Conservation (phyloP, 805 yeast genomes). For the Saccharomycopsis babjevae region DNA sequence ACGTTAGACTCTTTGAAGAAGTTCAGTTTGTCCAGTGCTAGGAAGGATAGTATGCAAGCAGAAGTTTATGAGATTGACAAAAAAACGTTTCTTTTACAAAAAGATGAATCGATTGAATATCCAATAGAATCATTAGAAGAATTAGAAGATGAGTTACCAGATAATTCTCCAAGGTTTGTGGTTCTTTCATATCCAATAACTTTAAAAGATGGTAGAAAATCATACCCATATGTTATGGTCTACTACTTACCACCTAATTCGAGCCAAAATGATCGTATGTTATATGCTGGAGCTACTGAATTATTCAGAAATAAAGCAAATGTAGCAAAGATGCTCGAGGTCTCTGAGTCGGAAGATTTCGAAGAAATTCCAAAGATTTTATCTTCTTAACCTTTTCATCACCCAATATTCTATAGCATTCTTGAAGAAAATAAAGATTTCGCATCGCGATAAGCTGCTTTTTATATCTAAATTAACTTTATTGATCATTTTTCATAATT, state of each 20-base stretch:
- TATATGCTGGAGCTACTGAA: slow-evolving; percentile 87
- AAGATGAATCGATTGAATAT: slow-evolving; percentile 36
- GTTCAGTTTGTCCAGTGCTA: slow-evolving; percentile 63
- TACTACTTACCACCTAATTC: slow-evolving; percentile 85
- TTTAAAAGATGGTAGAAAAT: slow-evolving; percentile 58
- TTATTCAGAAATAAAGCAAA: slow-evolving; percentile 69
- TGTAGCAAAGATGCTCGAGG: slow-evolving; percentile 37
- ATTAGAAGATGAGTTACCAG: slow-evolving; percentile 69
- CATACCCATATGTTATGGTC: slow-evolving; percentile 66
- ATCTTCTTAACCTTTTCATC: not conserved
- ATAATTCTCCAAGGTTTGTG: slow-evolving; percentile 67
- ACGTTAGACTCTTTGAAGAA: slow-evolving; percentile 53
- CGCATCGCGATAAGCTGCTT: not conserved
- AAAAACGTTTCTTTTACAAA: slow-evolving; percentile 38
- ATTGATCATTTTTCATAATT: too few species aligned
- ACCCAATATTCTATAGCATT: not conserved
- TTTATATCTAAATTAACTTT: not conserved
- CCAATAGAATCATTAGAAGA: slow-evolving; percentile 45
- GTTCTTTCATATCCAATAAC: slow-evolving; percentile 68
- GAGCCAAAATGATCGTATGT: slow-evolving; percentile 75
- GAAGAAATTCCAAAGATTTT: slow-evolving; percentile 39
- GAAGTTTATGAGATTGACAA: slow-evolving; percentile 48
- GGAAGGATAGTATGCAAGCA: slow-evolving; percentile 53
- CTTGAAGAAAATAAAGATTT: not conserved
- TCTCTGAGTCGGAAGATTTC: slow-evolving; percentile 56